phyloP scores from a whole-genome alignment of 768 basidiomycete genomes.

The Leccinum arenicola region DNA sequence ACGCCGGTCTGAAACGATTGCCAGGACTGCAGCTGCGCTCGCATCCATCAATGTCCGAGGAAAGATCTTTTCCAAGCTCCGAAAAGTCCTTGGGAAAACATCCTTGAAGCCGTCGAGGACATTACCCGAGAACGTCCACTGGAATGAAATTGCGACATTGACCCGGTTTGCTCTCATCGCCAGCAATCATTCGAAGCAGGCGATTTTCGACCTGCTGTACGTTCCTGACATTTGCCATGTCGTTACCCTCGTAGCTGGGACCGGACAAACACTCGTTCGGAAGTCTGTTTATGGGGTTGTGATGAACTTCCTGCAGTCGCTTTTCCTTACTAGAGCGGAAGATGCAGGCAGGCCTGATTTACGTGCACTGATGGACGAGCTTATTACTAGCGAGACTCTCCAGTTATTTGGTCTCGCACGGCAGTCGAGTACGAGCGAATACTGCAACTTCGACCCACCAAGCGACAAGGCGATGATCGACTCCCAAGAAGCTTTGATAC shows the following conservation, averaged over 20 bases:
- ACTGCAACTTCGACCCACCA: constrained; percentile 50
- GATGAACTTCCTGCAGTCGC: constrained; percentile 77
- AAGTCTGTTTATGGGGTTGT: constrained; percentile 80
- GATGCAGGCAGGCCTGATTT: constrained; percentile 60
- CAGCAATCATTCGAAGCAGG: constrained; percentile 61
- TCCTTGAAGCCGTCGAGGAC: constrained; percentile 59
- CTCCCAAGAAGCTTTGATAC: constrained; percentile 60
- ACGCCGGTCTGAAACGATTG: constrained; percentile 69
- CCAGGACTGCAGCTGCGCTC: constrained; percentile 68
- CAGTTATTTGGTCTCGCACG: constrained; percentile 72
- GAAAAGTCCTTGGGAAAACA: constrained; percentile 77
- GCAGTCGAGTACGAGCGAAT: constrained; percentile 66
- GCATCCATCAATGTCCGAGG: constrained; percentile 79
- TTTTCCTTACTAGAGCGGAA: constrained; percentile 59
- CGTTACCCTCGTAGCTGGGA: constrained; percentile 72
- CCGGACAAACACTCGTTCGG: constrained; percentile 71
- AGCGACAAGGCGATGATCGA: constrained; percentile 59
- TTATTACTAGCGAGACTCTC: constrained; percentile 53
- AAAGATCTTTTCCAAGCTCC: constrained; percentile 71
- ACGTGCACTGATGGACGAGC: constrained; percentile 59
- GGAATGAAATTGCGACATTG: constrained; percentile 80
- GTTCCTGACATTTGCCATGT: constrained; percentile 82
- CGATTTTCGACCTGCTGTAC: constrained; percentile 69
- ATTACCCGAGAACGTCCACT: constrained; percentile 68
- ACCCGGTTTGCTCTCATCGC: constrained; percentile 73